Evolutionary conservation across 1,284 basidiomycete species (phyloP), one percentile per base, ranked within the genome.

Genomic region (Ceratobasidium sp.): DNA sequence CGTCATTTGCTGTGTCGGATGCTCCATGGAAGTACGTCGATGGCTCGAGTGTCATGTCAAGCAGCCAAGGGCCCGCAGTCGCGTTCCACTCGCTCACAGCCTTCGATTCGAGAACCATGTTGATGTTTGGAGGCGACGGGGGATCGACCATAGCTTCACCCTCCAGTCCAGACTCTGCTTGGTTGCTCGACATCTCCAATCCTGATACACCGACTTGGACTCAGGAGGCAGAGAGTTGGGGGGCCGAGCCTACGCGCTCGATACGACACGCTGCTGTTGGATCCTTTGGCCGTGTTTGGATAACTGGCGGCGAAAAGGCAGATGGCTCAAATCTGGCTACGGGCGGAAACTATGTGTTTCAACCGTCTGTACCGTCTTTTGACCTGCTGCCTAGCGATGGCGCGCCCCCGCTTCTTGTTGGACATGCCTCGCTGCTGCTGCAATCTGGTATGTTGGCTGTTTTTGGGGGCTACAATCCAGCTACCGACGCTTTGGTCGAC

Each of bases 81-180:
- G 87, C 91, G n/a, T 95, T 93, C 91, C 91, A 94, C 78, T 89
- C 91, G 0, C 81, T 95, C 44, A 90, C 91, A 9, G 86, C 89
- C 3, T 85, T 88, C 81, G 87, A 87, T 73, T 80, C 81, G 4
- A 81, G 86, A 9, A 78, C 83, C 23, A 76, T 89, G 1, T 83
- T 96, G 1, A 80, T 89, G 13, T 93, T 95, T 74, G 94, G 94
- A 35, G 94, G 94, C 8, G 85, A 89, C 77, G 87, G 89, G 8
- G 91, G 87, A 0, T 85, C 88, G 0, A 84, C 86, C 13, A 83
- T 85, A 59, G 83, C 86, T 13, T 80, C 87, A n/a, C 83, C 85
- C 7, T 85, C 86, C 32, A 80, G 80, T 4, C 78, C 86, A 9
- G 89, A 95, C 81, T 94, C 93, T 1, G 87, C 88, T 0, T 84